phyloP scores from a whole-genome alignment of 495 filamentous ascomycete genomes.

The Aspergillus kassunensis region DNA sequence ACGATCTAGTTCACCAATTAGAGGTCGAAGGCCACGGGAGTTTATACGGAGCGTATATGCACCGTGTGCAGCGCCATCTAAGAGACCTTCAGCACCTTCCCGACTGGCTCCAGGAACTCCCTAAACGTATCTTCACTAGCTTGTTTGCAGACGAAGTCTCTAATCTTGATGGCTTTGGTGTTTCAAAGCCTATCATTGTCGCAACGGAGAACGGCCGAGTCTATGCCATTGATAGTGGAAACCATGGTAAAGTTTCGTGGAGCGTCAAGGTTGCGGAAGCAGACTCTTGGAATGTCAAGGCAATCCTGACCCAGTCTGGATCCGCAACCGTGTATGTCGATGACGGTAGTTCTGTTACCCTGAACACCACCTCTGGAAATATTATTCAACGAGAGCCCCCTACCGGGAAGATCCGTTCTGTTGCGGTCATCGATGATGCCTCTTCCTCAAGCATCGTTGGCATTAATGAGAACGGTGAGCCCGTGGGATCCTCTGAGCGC shows the following conservation, averaged over 20 bases:
- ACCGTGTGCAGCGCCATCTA: slow-evolving; percentile 78
- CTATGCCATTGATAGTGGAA: slow-evolving; percentile 72
- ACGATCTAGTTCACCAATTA: slow-evolving; percentile 72
- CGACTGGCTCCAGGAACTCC: slow-evolving; percentile 62
- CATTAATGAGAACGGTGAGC: slow-evolving; percentile 35
- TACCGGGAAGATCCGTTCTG: slow-evolving; percentile 27
- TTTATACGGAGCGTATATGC: slow-evolving; percentile 73
- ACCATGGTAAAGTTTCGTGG: slow-evolving; percentile 75
- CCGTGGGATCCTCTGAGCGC: slow-evolving; percentile 24
- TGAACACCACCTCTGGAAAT: slow-evolving; percentile 56
- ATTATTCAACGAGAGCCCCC: slow-evolving; percentile 39
- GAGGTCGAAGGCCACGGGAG: slow-evolving; percentile 83
- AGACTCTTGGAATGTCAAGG: slow-evolving; percentile 63
- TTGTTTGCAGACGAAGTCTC: slow-evolving; percentile 60
- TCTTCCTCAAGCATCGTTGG: slow-evolving; percentile 22
- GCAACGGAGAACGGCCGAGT: slow-evolving; percentile 78
- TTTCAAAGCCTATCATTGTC: slow-evolving; percentile 75
- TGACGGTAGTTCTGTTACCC: slow-evolving; percentile 52
- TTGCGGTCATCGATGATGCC: slow-evolving; percentile 28
- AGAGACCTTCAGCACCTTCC: slow-evolving; percentile 78
- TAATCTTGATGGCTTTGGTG: slow-evolving; percentile 76
- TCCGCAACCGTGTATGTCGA: slow-evolving; percentile 54
- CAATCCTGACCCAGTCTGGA: slow-evolving; percentile 58
- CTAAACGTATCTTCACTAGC: slow-evolving; percentile 61
- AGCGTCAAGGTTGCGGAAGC: slow-evolving; percentile 55